A percentile compares a stretch with the other conserved stretches of the same genome.
Conservation (phyloP, 169 alveolate species). For the Plasmodium sp. region DNA sequence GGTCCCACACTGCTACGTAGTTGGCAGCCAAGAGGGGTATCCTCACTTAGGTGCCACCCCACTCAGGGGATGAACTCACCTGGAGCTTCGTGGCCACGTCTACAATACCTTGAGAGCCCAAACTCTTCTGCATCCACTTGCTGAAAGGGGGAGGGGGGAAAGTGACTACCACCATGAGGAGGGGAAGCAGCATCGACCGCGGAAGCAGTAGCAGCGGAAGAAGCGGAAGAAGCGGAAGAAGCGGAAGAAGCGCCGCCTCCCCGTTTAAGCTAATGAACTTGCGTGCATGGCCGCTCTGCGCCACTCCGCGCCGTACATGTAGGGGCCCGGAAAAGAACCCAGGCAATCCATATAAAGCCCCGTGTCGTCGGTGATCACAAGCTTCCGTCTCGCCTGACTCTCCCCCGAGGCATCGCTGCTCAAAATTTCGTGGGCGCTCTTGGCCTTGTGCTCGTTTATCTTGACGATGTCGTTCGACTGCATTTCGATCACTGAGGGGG, state of each 20-base stretch:
- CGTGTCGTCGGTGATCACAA: slow-evolving; percentile 55
- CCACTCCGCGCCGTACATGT: not conserved
- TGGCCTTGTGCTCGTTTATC: slow-evolving; percentile 34
- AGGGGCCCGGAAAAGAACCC: slow-evolving; percentile 53
- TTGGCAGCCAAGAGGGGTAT: not conserved
- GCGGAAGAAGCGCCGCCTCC: not conserved
- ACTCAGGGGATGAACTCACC: not conserved
- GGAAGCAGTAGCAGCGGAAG: not conserved
- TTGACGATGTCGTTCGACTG: slow-evolving; percentile 50
- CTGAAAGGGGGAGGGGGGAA: not conserved
- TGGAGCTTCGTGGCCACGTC: not conserved
- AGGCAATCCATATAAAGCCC: slow-evolving; percentile 33
- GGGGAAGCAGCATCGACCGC: not conserved
- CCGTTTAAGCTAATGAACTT: not conserved
- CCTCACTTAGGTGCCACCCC: not conserved
- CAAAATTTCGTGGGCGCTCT: slow-evolving; percentile 32
- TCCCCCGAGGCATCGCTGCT: not conserved
- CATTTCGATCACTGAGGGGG: slow-evolving; percentile 5
- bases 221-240: not conserved
- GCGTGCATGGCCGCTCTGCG: not conserved
- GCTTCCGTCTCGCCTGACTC: not conserved
- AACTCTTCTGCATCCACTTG: slow-evolving; percentile 31
- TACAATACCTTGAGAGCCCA: slow-evolving; percentile 26
- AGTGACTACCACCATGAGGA: not conserved
- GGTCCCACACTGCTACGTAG: not conserved